Base-by-base conservation (phyloP, 78 protist species). In the Dictyostelium intermedium region DNA sequence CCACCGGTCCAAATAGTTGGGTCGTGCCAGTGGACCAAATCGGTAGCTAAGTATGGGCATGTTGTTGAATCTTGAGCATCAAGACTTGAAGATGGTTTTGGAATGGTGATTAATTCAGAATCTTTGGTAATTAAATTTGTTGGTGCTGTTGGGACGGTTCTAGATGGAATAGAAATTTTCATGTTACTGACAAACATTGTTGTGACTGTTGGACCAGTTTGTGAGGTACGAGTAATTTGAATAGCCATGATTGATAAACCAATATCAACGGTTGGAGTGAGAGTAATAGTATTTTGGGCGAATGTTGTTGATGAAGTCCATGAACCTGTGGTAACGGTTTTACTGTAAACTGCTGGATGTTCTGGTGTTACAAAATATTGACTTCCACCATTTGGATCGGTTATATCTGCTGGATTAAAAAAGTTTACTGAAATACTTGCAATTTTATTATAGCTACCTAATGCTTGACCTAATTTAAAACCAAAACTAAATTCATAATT, bases 21-120 rank as follows among this genome's bases (percentile, higher is more conserved):
- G 13, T 84, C 77, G 5, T 92, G 96, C 96, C 96, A 92, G 27
- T 84, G 86, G 4, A 77, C 56, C 1, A 92, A 25, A 34, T 27
- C 84, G 37, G 76, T 47, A 5, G 20, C 41, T 0, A 84, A 70
- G 20, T 92, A 53, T 35, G 96, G 96, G 25, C 96, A 92, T 32
- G 80, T 81, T 2, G 50, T 11, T 11, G 10, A 25, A 56, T 56
- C 45, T 69, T 87, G 84, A 13, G 84, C 66, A 11, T 39, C 43
- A 11, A 87, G 39, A 11, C 50, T 60, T 4, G 92, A 3, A 7
- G 78, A 18, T 69, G 92, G 84, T 30, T 87, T 87, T 23, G 53
- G 39, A 18, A 84, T 41, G 25, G 37, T 41, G 8, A 84, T 61
- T 66, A 72, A 25, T 41, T 84, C 70, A 0, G 91, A 84, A 32